Evolutionary conservation across 2,329 filamentous ascomycete genomes (phyloP), one percentile per base, ranked within the genome.

Genomic region (Aspergillus japonicus): DNA sequence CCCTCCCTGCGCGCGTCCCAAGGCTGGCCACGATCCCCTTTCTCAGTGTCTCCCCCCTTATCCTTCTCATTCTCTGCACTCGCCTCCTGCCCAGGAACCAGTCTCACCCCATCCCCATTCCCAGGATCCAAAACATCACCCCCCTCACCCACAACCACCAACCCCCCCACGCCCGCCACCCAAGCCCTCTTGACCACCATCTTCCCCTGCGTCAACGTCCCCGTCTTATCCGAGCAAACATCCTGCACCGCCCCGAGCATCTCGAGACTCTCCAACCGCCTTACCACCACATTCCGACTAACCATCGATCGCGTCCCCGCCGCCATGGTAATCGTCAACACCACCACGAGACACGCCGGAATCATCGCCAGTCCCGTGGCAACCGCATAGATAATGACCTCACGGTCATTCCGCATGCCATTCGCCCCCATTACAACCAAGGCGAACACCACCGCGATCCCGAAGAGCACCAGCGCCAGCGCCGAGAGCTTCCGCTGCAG

Each of bases 381-480:
- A 7, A 87, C 84, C 2, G 84, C 85, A 65, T 87, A 87, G 64
- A 88, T 88, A 64, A 89, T 85, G 61, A 89, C 85, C 64, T 88
- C 85, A 29, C 81, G 79, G 33, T 79, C 75, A 39, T 74, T 72
- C n/a, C 78, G 73, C 70, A 85, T 87, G 1, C 80, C 66, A 73
- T 89, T 90, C 56, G 87, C 85, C 6, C 80, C 87, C 50, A 89
- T 81, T 44, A 90, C 87, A 66, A 91, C 85, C 64, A 91, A 83
- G 8, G 87, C 87, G 62, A 87, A 88, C 26, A 90, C 68, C 12
- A 91, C 83, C 2, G 88, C 88, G 54, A 89, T 83, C 31, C 79
- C 81, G 68, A 91, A 90, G 1, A 90, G 81, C 2, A 88, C 72
- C 19, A 90, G 79, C 23, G 88, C 88, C 53, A 91, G 81, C 71